Evolutionary conservation across 306 rosid genomes (phyloP).

Genomic region (Castanopsis chinensis): DNA sequence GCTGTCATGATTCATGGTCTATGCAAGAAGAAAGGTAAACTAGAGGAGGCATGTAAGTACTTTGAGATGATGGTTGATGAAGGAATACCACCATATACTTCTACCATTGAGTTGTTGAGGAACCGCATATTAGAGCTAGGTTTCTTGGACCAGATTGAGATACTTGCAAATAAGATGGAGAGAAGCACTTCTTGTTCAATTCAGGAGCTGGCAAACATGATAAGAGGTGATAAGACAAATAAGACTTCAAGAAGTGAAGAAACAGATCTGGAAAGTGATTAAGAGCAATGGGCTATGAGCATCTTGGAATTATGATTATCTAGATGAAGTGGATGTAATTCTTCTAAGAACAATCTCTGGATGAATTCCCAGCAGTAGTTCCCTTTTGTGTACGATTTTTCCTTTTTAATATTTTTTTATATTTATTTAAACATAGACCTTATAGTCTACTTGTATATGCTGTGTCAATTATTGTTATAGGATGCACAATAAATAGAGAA

Average conservation of each 20-base stretch:
- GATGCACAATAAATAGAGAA: neutral
- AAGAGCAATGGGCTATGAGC: slow-evolving; percentile 2
- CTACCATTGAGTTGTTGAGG: slow-evolving; percentile 66
- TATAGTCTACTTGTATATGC: neutral
- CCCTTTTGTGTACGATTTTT: too few species aligned
- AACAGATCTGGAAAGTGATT: slow-evolving; percentile 55
- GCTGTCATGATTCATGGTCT: slow-evolving; percentile 84
- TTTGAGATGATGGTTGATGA: slow-evolving; percentile 86
- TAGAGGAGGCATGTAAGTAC: slow-evolving; percentile 82
- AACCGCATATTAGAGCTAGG: slow-evolving; percentile 62
- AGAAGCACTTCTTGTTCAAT: slow-evolving; percentile 63
- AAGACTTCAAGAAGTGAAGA: slow-evolving; percentile 31
- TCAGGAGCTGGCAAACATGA: slow-evolving; percentile 54
- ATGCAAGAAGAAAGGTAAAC: slow-evolving; percentile 69
- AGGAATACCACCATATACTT: slow-evolving; percentile 79
- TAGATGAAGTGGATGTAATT: neutral
- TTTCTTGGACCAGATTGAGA: slow-evolving; percentile 49
- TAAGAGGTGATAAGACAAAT: slow-evolving; percentile 43
- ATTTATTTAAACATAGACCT: neutral
- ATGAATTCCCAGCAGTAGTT: too few species aligned
- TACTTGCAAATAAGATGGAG: slow-evolving; percentile 68
- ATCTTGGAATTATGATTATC: neutral
- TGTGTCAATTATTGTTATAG: neutral
- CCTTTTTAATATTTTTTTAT: neutral
- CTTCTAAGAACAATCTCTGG: neutral